Base-by-base conservation (phyloP, 139 green algal species). In the Tetraselmis striata region DNA sequence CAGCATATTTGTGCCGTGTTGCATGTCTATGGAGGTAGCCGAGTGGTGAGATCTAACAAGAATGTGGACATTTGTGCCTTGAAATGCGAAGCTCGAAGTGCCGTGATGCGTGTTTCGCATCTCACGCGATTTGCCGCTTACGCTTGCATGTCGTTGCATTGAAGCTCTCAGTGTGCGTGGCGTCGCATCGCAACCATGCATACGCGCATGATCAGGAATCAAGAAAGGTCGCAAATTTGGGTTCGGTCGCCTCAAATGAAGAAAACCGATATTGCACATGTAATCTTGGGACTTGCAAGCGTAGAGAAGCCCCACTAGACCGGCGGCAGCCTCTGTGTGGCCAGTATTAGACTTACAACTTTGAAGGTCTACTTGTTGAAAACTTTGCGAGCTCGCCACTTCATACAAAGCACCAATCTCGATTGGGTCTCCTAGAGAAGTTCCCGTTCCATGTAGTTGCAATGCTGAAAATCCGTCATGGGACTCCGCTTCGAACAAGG, bases 371-470 rank as follows among this genome's bases (percentile, higher is more conserved):
- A 5, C 45, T 67, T 67, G 18, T 5, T 67, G 45, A 18, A 5
- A 67, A 67, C 45, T 67, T 67, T 67, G 18, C 11, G 5, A 67
- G n/a, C n/a, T n/a, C n/a, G 5, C 18, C 45, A 67, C 45, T 25
- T 67, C 59, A 25, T 67, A 18, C 11, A 67, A 18, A 23, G 89
- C 90, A 1, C 92, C 92, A 1, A 96, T 75, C 84, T 97, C 94
- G 31, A 97, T 97, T 27, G 94, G 94, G 82, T 97, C 94, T 11
- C 94, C 94, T 78, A 97, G 88, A 11, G 89, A 80, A 2, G 94
- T 97, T 76, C 93, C 94, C 24, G 88, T 93, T 77, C 85, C 81
- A 67, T 90, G 85, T 32, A 88, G 80, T 23, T 87, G 77, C 29
- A 94, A 59, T 1, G 59, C 83, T 1, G 58, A 29, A 30, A 91